Evolutionary conservation across 2,329 filamentous ascomycete genomes (phyloP), one percentile per base, ranked within the genome.

Genomic region (Chaetomium sp.): DNA sequence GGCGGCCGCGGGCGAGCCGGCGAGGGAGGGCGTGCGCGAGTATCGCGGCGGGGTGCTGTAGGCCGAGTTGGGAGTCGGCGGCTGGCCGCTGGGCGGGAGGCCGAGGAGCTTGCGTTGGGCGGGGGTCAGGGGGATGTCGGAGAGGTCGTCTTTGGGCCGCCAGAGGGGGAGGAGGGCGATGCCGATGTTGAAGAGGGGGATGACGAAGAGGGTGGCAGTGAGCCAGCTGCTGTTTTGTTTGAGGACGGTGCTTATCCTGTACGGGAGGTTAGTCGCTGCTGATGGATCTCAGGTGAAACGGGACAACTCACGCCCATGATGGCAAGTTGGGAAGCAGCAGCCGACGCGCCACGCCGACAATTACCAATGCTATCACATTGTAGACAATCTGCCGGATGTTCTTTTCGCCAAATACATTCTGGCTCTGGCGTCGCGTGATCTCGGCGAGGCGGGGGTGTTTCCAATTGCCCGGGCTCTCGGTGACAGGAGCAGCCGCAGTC

Each of bases 91-190:
- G 2, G 89, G 86, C 41, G 86, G 81, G 3, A 99, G 82, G 48
- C 91, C 91, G 51, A 99, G 82, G 11, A 96, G 80, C 61, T 85
- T 80, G 59, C 92, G 87, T 75, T 97, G 94, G 10, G 85, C 84
- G n/a, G 89, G 86, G 0, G 92, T 96, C 62, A 99, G 80, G 59
- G 92, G 85, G 50, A 99, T 95, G 70, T 99, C 94, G 70, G 85
- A 77, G 60, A 96, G 80, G 60, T 91, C 81, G 70, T 97, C 94
- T 63, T 78, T 79, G 44, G 80, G 78, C 60, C 85, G 81, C 65
- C 90, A 72, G 10, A 96, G 79, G 2, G 92, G 94, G 46, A 84
- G 75, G 55, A 89, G 74, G 40, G 90, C 88, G 53, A 85, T 65
- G 59, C 75, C 68, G 52, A 95, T 87, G 71, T 95, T 95, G 65